A percentile compares a stretch with the other conserved stretches of the same genome.
Conservation (phyloP, 2,329 filamentous ascomycete species). For the Phyllosticta paracitricarpa region DNA sequence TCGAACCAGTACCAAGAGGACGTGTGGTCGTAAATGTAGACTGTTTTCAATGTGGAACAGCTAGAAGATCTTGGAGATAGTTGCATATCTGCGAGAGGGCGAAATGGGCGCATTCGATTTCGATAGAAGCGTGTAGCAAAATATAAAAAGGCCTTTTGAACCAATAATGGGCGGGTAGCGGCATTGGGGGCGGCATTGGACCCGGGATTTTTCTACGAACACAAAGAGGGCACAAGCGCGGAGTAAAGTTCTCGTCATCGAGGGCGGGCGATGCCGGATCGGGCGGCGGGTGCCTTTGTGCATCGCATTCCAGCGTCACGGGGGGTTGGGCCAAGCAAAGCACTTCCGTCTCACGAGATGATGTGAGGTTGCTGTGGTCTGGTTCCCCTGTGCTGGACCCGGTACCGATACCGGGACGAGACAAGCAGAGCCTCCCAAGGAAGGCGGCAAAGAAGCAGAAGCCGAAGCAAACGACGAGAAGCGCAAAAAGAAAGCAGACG, state of each 20-base stretch:
- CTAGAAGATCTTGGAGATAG: constrained; percentile 1
- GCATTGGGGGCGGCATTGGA: neutral
- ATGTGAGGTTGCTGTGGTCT: neutral
- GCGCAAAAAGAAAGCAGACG: constrained; percentile 4
- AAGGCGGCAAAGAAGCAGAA: neutral
- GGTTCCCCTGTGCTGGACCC: neutral
- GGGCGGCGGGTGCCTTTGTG: neutral
- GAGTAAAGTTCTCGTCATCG: neutral
- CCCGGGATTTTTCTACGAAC: constrained; percentile 14
- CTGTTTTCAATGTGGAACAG: constrained; percentile 1
- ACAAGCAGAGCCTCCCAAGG: neutral
- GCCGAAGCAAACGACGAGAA: neutral
- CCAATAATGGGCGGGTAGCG: constrained; percentile 7
- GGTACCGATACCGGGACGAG: neutral
- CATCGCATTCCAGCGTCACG: constrained; percentile 10
- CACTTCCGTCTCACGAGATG: neutral
- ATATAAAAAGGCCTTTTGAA: neutral
- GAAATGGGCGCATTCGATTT: neutral
- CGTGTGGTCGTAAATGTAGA: constrained; percentile 48
- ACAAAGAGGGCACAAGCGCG: neutral
- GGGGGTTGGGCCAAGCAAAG: constrained; percentile 1
- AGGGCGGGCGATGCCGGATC: neutral
- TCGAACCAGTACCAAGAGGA: constrained; percentile 92
- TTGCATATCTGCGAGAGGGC: constrained; percentile 4
- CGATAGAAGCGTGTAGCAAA: neutral